Base-by-base conservation (phyloP, 495 filamentous ascomycete species). In the Penicillium psychrofluorescens region DNA sequence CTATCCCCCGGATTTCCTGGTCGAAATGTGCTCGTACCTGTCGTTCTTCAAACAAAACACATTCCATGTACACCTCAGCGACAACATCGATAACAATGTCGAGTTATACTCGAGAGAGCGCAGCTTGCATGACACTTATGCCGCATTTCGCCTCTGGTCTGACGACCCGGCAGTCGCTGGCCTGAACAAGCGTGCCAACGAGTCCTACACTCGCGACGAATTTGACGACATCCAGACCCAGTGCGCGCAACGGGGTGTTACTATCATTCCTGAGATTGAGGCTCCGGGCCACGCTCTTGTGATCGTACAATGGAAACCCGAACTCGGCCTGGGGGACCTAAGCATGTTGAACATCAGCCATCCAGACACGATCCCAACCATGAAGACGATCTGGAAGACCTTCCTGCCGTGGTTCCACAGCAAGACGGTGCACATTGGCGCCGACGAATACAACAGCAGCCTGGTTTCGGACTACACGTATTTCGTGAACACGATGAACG, bases 41-140 rank as follows among this genome's bases (percentile, higher is more conserved):
- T 75, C 70, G 29, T 75, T 70, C 48, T 78, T 75, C 62, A 78
- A 78, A 49, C 72, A 76, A 43, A 76, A 76, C 48, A 68, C 57
- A 3, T 72, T 78, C 44, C 74, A 78, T 36, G 9, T 76, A 2
- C 74, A 78, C 48, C 58, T 76, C 1, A 75, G 71, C 52, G 73
- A 78, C 46, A 76, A 74, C 40, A 51, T 74, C 13, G 63, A 62
- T 45, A 66, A 71, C 41, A 74, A 70, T 48, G 55, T 61, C 14
- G 55, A 62, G 13, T 38, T 63, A 8, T 56, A 57, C 22, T 51
- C 65, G 0, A 55, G 56, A n/a, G 61, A 74, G 45, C 49, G 22
- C 22, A 22, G 51, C 13, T 67, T 63, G 2, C 47, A 75, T 33
- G 38, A 61, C 0, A 43, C 75, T 22, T 71, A 72, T 27, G 67